phyloP scores from a whole-genome alignment of 2,329 filamentous ascomycete genomes.

The Leptographium flavum region DNA sequence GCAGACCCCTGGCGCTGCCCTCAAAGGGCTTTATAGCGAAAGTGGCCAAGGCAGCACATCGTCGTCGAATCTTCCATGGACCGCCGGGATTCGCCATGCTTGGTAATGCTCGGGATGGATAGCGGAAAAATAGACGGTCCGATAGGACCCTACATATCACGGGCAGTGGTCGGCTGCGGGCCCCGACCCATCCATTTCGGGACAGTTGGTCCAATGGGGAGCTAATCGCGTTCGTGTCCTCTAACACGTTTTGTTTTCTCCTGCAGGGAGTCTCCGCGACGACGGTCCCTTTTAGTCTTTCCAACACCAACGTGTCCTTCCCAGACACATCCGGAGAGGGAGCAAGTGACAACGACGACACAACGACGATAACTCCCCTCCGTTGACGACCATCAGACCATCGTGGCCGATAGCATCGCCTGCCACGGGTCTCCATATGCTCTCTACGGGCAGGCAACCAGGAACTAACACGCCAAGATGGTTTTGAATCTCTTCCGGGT shows the following conservation, averaged over 20 bases:
- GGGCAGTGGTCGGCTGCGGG: too few species aligned
- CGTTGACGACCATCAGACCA: background rate
- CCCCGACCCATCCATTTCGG: too few species aligned
- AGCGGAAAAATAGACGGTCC: too few species aligned
- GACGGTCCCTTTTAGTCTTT: background rate
- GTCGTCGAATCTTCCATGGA: slow-evolving; percentile 6
- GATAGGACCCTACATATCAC: too few species aligned
- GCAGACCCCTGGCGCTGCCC: background rate
- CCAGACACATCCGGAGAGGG: too few species aligned
- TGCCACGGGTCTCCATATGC: background rate
- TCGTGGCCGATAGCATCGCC: background rate
- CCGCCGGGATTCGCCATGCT: slow-evolving; percentile 2
- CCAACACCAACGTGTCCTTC: too few species aligned
- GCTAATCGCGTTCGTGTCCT: slow-evolving; percentile 31
- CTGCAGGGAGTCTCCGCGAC: too few species aligned
- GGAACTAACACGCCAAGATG: slow-evolving; percentile 21
- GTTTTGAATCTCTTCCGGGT: slow-evolving; percentile 44
- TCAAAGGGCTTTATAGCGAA: background rate
- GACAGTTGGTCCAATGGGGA: slow-evolving; percentile 19
- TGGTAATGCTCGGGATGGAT: slow-evolving; percentile 5
- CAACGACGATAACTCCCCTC: background rate
- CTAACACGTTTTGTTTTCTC: slow-evolving; percentile 9
- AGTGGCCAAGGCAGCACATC: background rate
- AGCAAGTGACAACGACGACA: background rate
- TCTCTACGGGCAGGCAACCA: background rate